Percentiles rank a stretch among this genome's conserved stretches.
Evolutionary conservation across 805 yeast species (phyloP).

Genomic region (Candida golubevii): DNA sequence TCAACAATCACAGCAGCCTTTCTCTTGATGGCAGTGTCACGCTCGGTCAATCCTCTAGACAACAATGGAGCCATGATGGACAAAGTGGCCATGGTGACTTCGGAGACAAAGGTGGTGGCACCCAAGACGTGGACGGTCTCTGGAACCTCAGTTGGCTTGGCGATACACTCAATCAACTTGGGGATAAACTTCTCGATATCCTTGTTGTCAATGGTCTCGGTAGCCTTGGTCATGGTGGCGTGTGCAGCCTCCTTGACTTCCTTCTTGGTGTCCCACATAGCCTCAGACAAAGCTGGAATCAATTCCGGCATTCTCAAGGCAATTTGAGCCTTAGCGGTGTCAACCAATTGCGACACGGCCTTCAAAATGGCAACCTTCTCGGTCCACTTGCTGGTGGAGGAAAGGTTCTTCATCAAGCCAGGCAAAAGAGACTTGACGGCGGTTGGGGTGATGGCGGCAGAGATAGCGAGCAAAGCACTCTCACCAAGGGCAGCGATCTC

Average conservation of each 20-base stretch:
- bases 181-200: constrained; percentile 99
- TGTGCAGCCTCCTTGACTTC: constrained; percentile 98
- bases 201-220: constrained; percentile 98
- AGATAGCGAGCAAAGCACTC: constrained; percentile 70
- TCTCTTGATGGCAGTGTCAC: constrained; percentile 99
- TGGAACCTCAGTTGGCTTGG: constrained; percentile 95
- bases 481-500: constrained; percentile 71
- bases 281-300: constrained; percentile 96
- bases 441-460: constrained; percentile 83
- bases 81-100: constrained; percentile 98
- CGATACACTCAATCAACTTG: constrained; percentile 92
- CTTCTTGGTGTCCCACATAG: constrained; percentile 99
- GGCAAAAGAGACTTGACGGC: constrained; percentile 91
- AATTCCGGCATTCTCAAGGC: constrained; percentile 99
- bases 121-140: constrained; percentile 98
- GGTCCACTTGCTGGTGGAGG: constrained; percentile 88
- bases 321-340: constrained; percentile 90
- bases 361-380: constrained; percentile 90
- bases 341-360: constrained; percentile 84
- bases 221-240: constrained; percentile 90
- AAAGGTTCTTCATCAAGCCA: constrained; percentile 63
- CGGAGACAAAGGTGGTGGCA: constrained; percentile 99
- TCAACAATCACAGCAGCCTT: constrained; percentile 99
- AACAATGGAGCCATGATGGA: constrained; percentile 99
- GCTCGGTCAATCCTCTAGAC: constrained; percentile 99